Percentiles rank a stretch among this genome's conserved stretches.
phyloP scores from a whole-genome alignment of 176 grass and related monocot genomes.

The Oryza coarctata region DNA sequence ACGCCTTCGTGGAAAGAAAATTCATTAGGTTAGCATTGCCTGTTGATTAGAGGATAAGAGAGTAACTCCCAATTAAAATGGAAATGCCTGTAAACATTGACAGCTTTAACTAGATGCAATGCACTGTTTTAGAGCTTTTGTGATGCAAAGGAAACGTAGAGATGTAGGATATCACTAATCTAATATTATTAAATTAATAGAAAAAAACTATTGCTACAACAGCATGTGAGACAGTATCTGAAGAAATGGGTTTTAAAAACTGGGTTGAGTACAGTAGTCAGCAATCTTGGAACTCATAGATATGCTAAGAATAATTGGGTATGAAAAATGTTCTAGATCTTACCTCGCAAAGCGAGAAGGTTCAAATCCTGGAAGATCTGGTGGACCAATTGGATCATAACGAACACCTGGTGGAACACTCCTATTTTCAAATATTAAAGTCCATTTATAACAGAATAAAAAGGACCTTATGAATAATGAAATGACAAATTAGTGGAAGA shows the following conservation, averaged over 20 bases:
- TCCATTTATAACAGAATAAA: slow-evolving; percentile 24
- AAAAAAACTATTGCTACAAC: not conserved
- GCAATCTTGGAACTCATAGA: slow-evolving; percentile 10
- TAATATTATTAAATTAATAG: not conserved
- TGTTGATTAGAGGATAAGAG: not conserved
- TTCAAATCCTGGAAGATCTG: slow-evolving; percentile 86
- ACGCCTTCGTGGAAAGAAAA: slow-evolving; percentile 37
- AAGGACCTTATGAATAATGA: not conserved
- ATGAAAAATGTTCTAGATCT: slow-evolving; percentile 2
- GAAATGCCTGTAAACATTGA: not conserved
- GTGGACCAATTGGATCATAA: slow-evolving; percentile 80
- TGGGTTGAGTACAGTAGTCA: slow-evolving; percentile 7
- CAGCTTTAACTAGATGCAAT: not conserved
- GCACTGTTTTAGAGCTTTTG: not conserved
- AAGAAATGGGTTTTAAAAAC: slow-evolving; percentile 16
- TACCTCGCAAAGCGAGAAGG: slow-evolving; percentile 82
- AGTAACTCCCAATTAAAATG: not conserved
- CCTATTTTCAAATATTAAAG: slow-evolving; percentile 49
- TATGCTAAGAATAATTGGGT: slow-evolving; percentile 29
- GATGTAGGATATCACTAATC: not conserved
- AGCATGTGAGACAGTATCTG: not conserved
- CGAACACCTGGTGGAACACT: slow-evolving; percentile 55
- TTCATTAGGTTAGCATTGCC: not conserved
- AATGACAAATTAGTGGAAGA: not conserved
- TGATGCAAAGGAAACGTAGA: not conserved